Base-by-base conservation (phyloP, 352 stramenopile genomes). In the Phytopythium helicoides region DNA sequence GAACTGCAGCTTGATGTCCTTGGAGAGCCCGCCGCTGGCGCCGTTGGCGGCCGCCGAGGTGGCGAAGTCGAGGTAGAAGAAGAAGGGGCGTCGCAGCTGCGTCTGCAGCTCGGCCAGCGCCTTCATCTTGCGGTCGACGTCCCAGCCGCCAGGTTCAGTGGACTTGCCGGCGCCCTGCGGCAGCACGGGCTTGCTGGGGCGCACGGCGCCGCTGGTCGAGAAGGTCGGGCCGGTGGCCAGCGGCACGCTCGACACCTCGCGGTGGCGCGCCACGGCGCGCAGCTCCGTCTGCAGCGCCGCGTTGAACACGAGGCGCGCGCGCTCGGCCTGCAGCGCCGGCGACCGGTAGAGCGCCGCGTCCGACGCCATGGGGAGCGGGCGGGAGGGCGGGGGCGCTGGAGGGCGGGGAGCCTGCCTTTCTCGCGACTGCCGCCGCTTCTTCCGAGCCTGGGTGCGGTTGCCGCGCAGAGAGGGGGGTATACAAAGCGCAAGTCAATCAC, bases 91-190 rank as follows among this genome's bases (percentile, higher is more conserved):
- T 11, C 86, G 74, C 19, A 94, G 61, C 47, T 89, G 64, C 19
- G 76, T 66, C 21, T 82, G 76, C 23, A 80, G 41, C 37, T 94
- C 84, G 4, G 64, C 62, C 7, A 94, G 62, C 35, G 75, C 49
- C 45, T 78, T 47, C 61, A 91, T 80, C 57, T 94, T 92, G 59
- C 86, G 86, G 61, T 94, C 84, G 26, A 91, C 61, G 37, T 83
- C 85, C 84, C 84, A 94, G 6, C 78, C 82, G 36, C 81, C 81
- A 11, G 86, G 41, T 23, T 90, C 78, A 9, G 71, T 72, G 6
- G 74, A 66, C 48, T 67, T 72, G 6, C 62, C 62, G 22, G 51
- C 62, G 15, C 52, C 63, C 44, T 63, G 68, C 51, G 73, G 55
- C 46, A 68, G 53, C 56, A 77, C 68, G 14, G 68, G 57, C 52